These are phyloP conservation scores for Penicillium pancosmium DNA, from an alignment of 495 filamentous ascomycete species.

Conservation along the genomic window DNA sequence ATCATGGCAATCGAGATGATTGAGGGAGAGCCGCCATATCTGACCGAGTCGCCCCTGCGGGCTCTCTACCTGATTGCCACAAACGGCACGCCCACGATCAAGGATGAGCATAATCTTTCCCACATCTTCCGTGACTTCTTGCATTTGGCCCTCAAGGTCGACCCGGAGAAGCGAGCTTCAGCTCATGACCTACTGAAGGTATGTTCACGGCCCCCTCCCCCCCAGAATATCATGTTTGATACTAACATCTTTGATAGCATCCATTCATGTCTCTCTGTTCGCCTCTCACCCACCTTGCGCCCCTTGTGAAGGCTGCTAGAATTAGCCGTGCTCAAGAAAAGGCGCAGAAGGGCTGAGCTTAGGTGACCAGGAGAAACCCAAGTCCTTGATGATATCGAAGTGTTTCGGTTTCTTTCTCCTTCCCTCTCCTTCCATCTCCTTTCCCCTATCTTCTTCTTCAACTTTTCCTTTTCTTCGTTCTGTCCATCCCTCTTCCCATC, in stretches of 20 bases:
- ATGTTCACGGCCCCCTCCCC: constrained; percentile 31
- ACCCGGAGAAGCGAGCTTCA: constrained; percentile 93
- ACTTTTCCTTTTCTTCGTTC: constrained; percentile 15
- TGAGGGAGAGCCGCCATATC: constrained; percentile 94
- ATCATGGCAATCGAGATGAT: constrained; percentile 99
- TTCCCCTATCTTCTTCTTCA: constrained; percentile 4
- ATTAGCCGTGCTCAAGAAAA: constrained; percentile 83
- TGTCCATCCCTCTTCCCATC: constrained; percentile 36
- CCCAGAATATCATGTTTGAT: constrained; percentile 4
- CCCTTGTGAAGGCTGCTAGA: constrained; percentile 84
- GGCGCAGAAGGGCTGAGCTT: constrained; percentile 60
- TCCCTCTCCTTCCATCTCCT: neutral
- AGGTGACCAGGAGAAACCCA: constrained; percentile 14
- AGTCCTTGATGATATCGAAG: neutral
- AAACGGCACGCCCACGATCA: constrained; percentile 93
- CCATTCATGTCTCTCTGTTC: constrained; percentile 81
- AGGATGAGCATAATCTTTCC: constrained; percentile 84
- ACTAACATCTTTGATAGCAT: constrained; percentile 64
- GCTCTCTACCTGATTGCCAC: constrained; percentile 96
- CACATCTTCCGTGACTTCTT: constrained; percentile 87
- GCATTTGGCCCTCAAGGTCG: constrained; percentile 87
- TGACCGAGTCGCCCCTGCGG: constrained; percentile 91
- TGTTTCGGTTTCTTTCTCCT: neutral
- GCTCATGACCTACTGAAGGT: constrained; percentile 91
- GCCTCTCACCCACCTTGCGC: constrained; percentile 72